Evolutionary conservation across 2,329 filamentous ascomycete species (phyloP).

Genomic region (Lecanosticta acicola): DNA sequence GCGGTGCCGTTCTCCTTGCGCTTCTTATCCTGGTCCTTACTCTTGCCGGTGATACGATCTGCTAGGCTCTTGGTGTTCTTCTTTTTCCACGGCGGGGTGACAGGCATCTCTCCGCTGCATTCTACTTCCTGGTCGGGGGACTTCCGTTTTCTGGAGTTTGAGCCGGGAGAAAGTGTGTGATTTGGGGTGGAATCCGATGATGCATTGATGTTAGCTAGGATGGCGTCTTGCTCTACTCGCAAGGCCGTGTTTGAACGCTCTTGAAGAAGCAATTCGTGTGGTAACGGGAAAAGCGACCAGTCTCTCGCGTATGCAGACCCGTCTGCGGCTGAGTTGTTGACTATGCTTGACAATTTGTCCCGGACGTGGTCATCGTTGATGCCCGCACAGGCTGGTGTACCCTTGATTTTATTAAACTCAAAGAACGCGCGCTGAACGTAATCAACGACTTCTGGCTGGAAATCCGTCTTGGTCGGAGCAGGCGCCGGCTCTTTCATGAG

Average conservation of each 20-base stretch:
- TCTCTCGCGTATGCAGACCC: conserved; percentile 67
- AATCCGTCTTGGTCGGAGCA: conserved; percentile 46
- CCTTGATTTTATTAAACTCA: conserved; percentile 50
- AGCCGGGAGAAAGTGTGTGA: conserved; percentile 6
- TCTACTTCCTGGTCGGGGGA: conserved; percentile 59
- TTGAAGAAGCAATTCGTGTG: conserved; percentile 73
- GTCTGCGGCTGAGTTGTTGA: conserved; percentile 69
- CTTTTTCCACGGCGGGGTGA: conserved; percentile 67
- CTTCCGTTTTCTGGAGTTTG: conserved; percentile 69
- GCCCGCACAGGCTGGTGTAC: conserved; percentile 33
- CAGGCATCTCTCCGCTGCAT: conserved; percentile 45
- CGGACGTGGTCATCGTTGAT: conserved; percentile 64
- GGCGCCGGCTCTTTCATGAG: conserved; percentile 25
- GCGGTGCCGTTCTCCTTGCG: conserved; percentile 31
- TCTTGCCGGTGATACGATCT: conserved; percentile 66
- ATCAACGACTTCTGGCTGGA: conserved; percentile 72
- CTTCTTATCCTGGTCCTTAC: conserved; percentile 44
- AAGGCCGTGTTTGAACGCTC: conserved; percentile 53
- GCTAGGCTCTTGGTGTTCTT: conserved; percentile 61
- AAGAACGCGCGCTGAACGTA: conserved; percentile 91
- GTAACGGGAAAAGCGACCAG: conserved; percentile 78
- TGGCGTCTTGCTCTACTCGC: conserved; percentile 23
- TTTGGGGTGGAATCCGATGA: conserved; percentile 4
- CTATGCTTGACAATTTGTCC: conserved; percentile 75
- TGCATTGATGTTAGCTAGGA: conserved; percentile 28